Conservation (phyloP, 2,329 filamentous ascomycete genomes). For the Aspergillus fructus region DNA sequence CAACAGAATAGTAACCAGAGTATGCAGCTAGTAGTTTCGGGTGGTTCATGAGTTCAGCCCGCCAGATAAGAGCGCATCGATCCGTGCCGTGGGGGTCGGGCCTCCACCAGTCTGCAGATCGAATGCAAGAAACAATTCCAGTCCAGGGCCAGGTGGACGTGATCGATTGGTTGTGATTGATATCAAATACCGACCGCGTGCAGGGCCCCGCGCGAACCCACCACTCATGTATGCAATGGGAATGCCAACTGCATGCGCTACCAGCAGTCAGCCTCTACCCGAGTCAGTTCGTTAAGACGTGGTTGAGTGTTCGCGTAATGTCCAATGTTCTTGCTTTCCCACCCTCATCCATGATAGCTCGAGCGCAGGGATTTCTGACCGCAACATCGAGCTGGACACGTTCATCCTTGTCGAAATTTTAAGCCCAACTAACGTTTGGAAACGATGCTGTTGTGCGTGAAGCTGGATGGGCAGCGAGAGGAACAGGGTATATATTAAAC, state of each 20-base stretch:
- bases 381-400: background rate
- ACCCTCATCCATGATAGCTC: too few relatives aligned
- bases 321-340: too few relatives aligned
- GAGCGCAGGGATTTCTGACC: background rate
- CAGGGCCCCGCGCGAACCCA: background rate
- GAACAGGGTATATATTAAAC: background rate
- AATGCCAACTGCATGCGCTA: background rate
- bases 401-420: background rate
- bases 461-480: background rate
- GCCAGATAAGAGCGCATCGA: too few relatives aligned
- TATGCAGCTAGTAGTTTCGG: too few relatives aligned
- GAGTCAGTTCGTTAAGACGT: background rate
- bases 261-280: background rate
- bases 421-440: background rate
- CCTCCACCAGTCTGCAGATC: too few relatives aligned
- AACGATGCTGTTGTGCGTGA: background rate
- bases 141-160: background rate
- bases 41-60: too few relatives aligned
- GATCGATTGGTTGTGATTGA: background rate
- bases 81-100: too few relatives aligned
- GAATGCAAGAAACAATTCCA: background rate
- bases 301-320: too few relatives aligned
- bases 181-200: background rate
- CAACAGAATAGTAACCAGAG: too few relatives aligned
- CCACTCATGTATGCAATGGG: background rate